Percentiles rank a stretch among this genome's conserved stretches.
phyloP scores from a whole-genome alignment of 2,329 filamentous ascomycete species.

The Xylaria digitata region DNA sequence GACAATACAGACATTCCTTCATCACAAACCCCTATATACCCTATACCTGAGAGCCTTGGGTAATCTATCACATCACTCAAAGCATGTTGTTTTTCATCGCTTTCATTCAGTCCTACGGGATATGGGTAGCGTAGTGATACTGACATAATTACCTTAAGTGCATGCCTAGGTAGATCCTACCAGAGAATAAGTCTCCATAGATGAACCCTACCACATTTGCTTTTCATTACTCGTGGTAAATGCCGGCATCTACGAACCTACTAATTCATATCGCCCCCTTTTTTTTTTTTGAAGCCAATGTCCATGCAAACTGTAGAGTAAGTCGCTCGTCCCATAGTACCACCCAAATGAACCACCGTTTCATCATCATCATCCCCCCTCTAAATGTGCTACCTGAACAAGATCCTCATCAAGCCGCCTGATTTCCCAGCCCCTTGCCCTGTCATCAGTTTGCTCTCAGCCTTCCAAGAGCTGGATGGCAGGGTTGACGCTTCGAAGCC shows the following conservation, averaged over 20 bases:
- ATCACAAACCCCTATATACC: too few species aligned
- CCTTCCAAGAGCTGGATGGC: conserved; percentile 34
- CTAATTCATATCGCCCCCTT: neutral
- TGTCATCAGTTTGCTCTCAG: neutral
- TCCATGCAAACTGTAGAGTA: neutral
- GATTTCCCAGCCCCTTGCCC: neutral
- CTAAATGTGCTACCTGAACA: neutral
- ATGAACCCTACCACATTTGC: too few species aligned
- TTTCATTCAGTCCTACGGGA: too few species aligned
- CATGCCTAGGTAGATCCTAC: too few species aligned
- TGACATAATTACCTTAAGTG: too few species aligned
- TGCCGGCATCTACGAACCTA: neutral
- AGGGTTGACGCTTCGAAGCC: conserved; percentile 40
- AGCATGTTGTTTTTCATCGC: too few species aligned
- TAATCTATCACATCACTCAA: too few species aligned
- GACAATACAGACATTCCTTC: too few species aligned
- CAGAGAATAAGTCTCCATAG: too few species aligned
- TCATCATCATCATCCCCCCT: neutral
- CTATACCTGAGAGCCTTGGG: too few species aligned
- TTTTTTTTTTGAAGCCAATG: neutral
- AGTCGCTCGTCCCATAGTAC: neutral
- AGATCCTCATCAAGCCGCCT: neutral
- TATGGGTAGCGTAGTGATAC: too few species aligned
- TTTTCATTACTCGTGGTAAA: too few species aligned
- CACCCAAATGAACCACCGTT: neutral